Percentiles rank a stretch among this genome's conserved stretches.
Evolutionary conservation across 2,329 filamentous ascomycete species (phyloP).

Genomic region (Teratosphaeria gauchensis): DNA sequence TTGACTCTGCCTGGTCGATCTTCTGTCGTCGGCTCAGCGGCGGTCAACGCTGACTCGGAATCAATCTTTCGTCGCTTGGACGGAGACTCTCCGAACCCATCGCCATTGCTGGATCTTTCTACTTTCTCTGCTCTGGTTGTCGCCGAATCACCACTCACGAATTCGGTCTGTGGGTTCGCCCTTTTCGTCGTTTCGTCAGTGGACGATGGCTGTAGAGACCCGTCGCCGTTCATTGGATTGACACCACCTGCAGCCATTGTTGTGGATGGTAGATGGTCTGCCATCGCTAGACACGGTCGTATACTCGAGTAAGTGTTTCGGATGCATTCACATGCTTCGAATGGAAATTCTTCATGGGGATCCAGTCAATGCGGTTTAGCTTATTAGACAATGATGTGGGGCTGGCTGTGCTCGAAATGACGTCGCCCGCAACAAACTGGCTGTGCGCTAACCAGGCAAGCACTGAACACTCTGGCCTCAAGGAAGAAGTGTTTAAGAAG

Average conservation of each 20-base stretch:
- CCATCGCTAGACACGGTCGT: background rate
- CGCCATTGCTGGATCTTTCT: slow-evolving; percentile 22
- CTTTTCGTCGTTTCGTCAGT: slow-evolving; percentile 8
- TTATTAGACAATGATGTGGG: too few relatives aligned
- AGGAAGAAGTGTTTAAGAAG: background rate
- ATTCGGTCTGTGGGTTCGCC: slow-evolving; percentile 26
- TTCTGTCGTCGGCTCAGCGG: slow-evolving; percentile 18
- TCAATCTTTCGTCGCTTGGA: slow-evolving; percentile 33
- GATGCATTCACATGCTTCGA: background rate
- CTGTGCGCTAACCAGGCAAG: background rate
- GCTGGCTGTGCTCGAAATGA: background rate
- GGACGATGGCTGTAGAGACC: background rate
- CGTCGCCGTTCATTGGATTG: slow-evolving; percentile 3
- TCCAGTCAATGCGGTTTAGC: background rate
- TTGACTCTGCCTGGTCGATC: slow-evolving; percentile 28
- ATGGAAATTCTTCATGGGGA: background rate
- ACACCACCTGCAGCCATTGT: background rate
- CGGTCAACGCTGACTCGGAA: slow-evolving; percentile 10
- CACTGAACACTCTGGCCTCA: background rate
- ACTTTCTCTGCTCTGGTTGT: slow-evolving; percentile 33
- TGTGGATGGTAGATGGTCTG: background rate
- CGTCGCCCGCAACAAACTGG: background rate
- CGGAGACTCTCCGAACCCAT: slow-evolving; percentile 22
- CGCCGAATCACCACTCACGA: slow-evolving; percentile 27
- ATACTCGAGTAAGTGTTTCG: background rate